Base-by-base conservation (phyloP, 345 rosid species). In the Barbarea vulgaris region DNA sequence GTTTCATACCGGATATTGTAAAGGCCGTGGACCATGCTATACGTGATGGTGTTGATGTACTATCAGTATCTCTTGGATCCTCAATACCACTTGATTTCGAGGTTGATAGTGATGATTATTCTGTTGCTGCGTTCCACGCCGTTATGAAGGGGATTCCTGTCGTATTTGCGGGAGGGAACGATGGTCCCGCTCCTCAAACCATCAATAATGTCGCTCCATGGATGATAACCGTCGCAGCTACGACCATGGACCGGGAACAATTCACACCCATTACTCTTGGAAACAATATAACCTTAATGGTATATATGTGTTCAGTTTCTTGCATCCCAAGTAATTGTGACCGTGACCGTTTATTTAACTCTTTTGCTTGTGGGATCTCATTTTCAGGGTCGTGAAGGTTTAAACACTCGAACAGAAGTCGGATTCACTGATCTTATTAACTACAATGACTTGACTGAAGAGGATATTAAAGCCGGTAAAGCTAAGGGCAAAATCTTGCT, bases 11-110 rank as follows among this genome's bases (percentile, higher is more conserved):
- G 7, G 94, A 86, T 69, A 68, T 87, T 15, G 22, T 88, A 14
- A 87, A 88, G 64, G 92, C 88, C 21, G 81, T 88, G 22, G 97
- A 87, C 70, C 75, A 86, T 12, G 88, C 90, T 0, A 84, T 90
- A 52, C 82, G 81, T 1, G 93, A 88, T 46, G 93, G 91, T 3
- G 91, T 90, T 6, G 91, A 88, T 64, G 73, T 90, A 39, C 14
- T 90, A 44, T 86, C 90, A 0, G 73, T 87, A 9, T 90, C 96
- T 3, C 22, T 90, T 5, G 93, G 93, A 67, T 3, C 44, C 1
- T 53, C 30, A 5, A 0, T 68, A 42, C 78, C 81, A 0, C 46
- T 62, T 7, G 74, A 62, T 34, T 79, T 79, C 9, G 79, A 73
- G 56, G 88, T 87, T 61, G 83, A 81, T 41, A 83, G 62, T 10